Percentiles rank a stretch among this genome's conserved stretches.
Conservation (phyloP, 305 asterid species). For the Fraxinus sp. region DNA sequence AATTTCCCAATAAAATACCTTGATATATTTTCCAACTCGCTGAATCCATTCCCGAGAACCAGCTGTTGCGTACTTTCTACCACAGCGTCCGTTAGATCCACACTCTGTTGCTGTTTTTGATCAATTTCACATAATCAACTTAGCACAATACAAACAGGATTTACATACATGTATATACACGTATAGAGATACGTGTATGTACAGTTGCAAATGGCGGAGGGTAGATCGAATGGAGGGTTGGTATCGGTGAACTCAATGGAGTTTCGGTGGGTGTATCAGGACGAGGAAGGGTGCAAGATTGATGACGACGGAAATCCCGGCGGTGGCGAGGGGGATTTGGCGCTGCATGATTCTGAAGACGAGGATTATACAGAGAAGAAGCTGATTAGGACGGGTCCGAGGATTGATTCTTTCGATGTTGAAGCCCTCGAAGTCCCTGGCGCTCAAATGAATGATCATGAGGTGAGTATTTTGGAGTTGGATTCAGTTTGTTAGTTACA, state of each 20-base stretch:
- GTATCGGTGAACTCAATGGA: constrained; percentile 79
- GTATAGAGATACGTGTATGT: not conserved
- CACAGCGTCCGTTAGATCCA: constrained; percentile 30
- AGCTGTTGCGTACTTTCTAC: not conserved
- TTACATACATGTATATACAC: constrained; percentile 5
- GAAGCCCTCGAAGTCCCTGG: constrained; percentile 97
- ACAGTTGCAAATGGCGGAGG: constrained; percentile 50
- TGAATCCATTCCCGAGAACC: too few relatives aligned
- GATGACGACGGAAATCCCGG: constrained; percentile 37
- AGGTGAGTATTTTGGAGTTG: constrained; percentile 37
- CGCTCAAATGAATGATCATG: constrained; percentile 69
- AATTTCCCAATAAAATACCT: too few relatives aligned
- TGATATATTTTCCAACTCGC: not conserved
- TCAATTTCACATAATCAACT: not conserved
- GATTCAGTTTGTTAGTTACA: constrained; percentile 4
- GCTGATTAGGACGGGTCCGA: constrained; percentile 89
- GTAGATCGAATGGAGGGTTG: constrained; percentile 67
- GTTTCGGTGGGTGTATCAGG: constrained; percentile 94
- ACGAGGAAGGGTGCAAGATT: constrained; percentile 41
- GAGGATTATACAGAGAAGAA: constrained; percentile 74
- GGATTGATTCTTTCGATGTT: constrained; percentile 90
- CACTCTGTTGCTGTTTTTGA: constrained; percentile 24
- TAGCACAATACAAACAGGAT: not conserved
- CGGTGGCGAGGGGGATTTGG: constrained; percentile 44
- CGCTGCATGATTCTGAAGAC: constrained; percentile 66